Evolutionary conservation across 805 yeast genomes (phyloP).

Genomic region (Saccharomycopsis javanensis): DNA sequence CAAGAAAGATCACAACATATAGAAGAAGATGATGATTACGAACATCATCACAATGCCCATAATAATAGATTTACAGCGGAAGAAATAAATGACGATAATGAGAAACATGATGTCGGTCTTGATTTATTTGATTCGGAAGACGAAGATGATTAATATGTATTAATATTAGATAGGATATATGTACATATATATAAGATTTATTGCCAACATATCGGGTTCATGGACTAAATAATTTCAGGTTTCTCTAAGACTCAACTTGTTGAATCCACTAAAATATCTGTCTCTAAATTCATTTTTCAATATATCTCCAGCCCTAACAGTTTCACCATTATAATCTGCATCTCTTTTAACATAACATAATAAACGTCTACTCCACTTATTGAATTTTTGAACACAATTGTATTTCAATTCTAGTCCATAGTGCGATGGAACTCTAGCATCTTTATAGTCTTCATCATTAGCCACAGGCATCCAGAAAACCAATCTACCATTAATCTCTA

Average conservation of each 20-base stretch:
- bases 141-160: conserved; percentile 11
- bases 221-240: neutral
- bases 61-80: neutral
- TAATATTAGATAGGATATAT: neutral
- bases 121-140: conserved; percentile 18
- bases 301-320: conserved; percentile 23
- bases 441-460: conserved; percentile 62
- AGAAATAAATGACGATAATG: neutral
- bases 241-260: conserved; percentile 11
- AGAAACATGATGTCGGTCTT: conserved; percentile 11
- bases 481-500: conserved; percentile 68
- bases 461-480: conserved; percentile 99
- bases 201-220: no score
- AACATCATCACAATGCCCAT: neutral
- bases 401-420: conserved; percentile 58
- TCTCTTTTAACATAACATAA: conserved; percentile 68
- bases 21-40: neutral
- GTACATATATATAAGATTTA: neutral
- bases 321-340: conserved; percentile 38
- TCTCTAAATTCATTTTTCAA: conserved; percentile 57
- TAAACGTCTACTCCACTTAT: conserved; percentile 87
- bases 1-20: neutral
- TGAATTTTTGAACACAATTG: conserved; percentile 77
- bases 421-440: conserved; percentile 66
- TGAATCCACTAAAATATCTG: conserved; percentile 65